Base-by-base conservation (phyloP, 78 protist genomes). In the Pelomyxa schiedti region DNA sequence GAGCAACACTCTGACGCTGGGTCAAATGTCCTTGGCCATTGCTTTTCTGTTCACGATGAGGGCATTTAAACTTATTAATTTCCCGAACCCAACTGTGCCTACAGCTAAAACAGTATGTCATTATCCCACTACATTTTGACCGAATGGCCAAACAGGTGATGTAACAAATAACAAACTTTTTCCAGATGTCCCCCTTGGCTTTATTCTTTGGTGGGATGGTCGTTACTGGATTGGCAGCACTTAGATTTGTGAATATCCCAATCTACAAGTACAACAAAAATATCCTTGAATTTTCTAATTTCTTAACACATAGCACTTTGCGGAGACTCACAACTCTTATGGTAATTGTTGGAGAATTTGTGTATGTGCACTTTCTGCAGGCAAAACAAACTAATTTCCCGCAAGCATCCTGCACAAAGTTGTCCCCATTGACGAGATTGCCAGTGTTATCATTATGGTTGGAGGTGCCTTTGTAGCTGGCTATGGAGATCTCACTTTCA, bases 401-500 rank as follows among this genome's bases (percentile, higher is more conserved):
- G n/a, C n/a, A n/a, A n/a, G n/a, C n/a, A n/a, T n/a, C n/a, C 28
- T 81, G 67, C 83, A 77, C 29, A 85, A 81, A 43, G 42, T n/a
- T 4, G 81, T 77, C 35, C 86, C 89, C 16, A 32, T 26, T 7
- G 75, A 85, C 73, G 87, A 85, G 42, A 42, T 76, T 1, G 77
- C 47, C 42, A 36, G 80, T 2, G 83, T 85, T 2, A 72, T 68
- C 8, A 29, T 82, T 28, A 85, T 85, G 89, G 86, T 85, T 8
- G 38, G 75, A 4, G 89, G 89, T 63, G 89, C 89, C 22, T n/a
- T 85, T n/a, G 29, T 85, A 30, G 82, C 87, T 32, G 79, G 84
- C 63, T 76, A 66, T 47, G 89, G 89, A 35, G 89, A 85, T 71
- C 78, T 81, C 16, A 71, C 82, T n/a, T 85, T 85, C 39, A 77